A percentile compares a stretch with the other conserved stretches of the same genome.
phyloP scores from a whole-genome alignment of 352 stramenopile genomes.

The Blastocystis hominis region DNA sequence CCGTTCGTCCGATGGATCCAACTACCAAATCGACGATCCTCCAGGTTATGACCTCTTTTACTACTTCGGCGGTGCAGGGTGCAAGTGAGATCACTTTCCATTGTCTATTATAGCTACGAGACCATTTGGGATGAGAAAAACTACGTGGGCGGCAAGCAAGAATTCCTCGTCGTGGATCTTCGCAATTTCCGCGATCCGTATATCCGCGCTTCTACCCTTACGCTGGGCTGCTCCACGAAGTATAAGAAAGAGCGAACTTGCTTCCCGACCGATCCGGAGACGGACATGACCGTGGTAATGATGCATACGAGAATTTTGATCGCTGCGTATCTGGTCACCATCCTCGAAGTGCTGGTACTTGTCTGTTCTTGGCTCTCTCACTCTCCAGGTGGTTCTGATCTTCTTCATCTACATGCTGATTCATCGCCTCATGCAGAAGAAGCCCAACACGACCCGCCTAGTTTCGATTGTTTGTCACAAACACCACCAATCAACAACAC shows the following conservation, averaged over 20 bases:
- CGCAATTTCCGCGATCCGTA: constrained; percentile 29
- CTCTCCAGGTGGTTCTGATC: not conserved
- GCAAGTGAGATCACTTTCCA: not conserved
- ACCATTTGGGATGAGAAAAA: not conserved
- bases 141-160: not conserved
- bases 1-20: too few relatives aligned
- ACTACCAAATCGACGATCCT: constrained; percentile 9
- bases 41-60: not conserved
- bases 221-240: not conserved
- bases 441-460: not conserved
- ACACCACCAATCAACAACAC: too few relatives aligned
- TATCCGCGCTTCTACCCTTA: not conserved
- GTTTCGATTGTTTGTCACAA: too few relatives aligned
- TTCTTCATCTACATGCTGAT: not conserved
- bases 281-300: not conserved
- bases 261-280: not conserved
- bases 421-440: not conserved
- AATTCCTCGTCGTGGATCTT: not conserved
- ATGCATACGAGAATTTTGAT: too few relatives aligned
- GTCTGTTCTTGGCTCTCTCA: too few relatives aligned
- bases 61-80: not conserved
- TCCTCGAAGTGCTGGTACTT: not conserved
- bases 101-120: not conserved
- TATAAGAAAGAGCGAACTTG: not conserved
- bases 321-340: too few relatives aligned